Evolutionary conservation across 768 basidiomycete genomes (phyloP).

Genomic region (Serendipita sp.): DNA sequence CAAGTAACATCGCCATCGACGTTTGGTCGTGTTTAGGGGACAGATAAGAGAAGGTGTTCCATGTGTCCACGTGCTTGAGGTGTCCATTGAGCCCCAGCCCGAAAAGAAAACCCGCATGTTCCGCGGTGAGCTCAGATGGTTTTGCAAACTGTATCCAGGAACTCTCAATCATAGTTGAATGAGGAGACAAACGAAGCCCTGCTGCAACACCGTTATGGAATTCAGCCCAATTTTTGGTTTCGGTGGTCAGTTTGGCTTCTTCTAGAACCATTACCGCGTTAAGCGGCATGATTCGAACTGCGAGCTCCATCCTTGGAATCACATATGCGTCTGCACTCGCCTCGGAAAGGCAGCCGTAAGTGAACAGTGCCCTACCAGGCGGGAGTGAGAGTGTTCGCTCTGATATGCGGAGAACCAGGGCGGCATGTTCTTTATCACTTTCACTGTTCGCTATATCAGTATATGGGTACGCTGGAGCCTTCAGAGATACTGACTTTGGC

Average conservation of each 20-base stretch:
- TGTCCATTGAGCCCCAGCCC: slow-evolving; percentile 88
- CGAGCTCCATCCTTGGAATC: slow-evolving; percentile 65
- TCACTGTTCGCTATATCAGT: slow-evolving; percentile 34
- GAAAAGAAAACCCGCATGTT: slow-evolving; percentile 92
- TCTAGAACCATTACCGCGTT: slow-evolving; percentile 51
- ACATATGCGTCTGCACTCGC: slow-evolving; percentile 63
- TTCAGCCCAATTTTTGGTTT: slow-evolving; percentile 80
- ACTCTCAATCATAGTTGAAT: slow-evolving; percentile 63
- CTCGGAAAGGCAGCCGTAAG: slow-evolving; percentile 62
- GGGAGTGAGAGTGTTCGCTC: slow-evolving; percentile 82
- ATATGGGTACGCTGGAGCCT: not conserved
- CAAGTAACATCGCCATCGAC: slow-evolving; percentile 81
- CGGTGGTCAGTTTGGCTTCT: slow-evolving; percentile 50
- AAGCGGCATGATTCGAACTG: slow-evolving; percentile 55
- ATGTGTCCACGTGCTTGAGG: slow-evolving; percentile 72
- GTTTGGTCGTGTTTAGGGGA: slow-evolving; percentile 94
- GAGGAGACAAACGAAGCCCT: slow-evolving; percentile 65
- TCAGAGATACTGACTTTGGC: slow-evolving; percentile 34
- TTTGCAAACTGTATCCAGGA: slow-evolving; percentile 96
- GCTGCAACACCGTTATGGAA: slow-evolving; percentile 97
- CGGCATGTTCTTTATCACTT: slow-evolving; percentile 77
- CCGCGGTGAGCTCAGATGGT: slow-evolving; percentile 73
- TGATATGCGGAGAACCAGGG: slow-evolving; percentile 60
- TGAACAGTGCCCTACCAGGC: slow-evolving; percentile 82
- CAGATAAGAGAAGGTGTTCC: slow-evolving; percentile 91